phyloP scores from a whole-genome alignment of 2,329 filamentous ascomycete genomes.

The Fusarium nodosum region DNA sequence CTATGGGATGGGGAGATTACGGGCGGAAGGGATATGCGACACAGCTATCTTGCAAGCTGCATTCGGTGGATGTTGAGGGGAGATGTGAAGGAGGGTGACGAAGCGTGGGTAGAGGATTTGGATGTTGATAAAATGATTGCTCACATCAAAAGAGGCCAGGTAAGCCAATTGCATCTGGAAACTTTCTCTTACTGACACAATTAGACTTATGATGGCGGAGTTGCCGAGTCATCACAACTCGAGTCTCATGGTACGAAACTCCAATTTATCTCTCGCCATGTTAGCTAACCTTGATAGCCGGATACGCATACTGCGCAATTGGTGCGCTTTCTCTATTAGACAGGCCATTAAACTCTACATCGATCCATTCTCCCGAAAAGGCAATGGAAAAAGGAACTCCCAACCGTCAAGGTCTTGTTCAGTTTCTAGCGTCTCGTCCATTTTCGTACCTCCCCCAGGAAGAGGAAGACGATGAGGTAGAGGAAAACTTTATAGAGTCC shows the following conservation, averaged over 20 bases:
- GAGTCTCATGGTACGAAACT: conserved; percentile 80
- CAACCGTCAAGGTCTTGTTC: conserved; percentile 52
- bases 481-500: conserved; percentile 56
- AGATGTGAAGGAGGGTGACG: conserved; percentile 62
- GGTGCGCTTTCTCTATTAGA: conserved; percentile 82
- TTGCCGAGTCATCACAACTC: conserved; percentile 81
- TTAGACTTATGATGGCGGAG: conserved; percentile 86
- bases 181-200: conserved; percentile 12
- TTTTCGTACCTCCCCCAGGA: conserved; percentile 68
- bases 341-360: conserved; percentile 62
- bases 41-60: conserved; percentile 86
- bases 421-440: conserved; percentile 76
- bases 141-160: conserved; percentile 77
- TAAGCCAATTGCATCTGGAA: conserved; percentile 24
- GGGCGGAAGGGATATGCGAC: conserved; percentile 87
- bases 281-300: conserved; percentile 66
- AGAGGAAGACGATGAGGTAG: conserved; percentile 62
- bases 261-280: conserved; percentile 2
- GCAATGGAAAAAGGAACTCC: conserved; percentile 56
- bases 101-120: conserved; percentile 76
- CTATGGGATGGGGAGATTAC: conserved; percentile 71
- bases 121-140: conserved; percentile 76
- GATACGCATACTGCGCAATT: conserved; percentile 91
- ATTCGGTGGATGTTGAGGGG: conserved; percentile 87
- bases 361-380: conserved; percentile 31